A percentile compares a stretch with the other conserved stretches of the same genome.
phyloP scores from a whole-genome alignment of 768 basidiomycete species.

The Candolleomyces efflorescens region DNA sequence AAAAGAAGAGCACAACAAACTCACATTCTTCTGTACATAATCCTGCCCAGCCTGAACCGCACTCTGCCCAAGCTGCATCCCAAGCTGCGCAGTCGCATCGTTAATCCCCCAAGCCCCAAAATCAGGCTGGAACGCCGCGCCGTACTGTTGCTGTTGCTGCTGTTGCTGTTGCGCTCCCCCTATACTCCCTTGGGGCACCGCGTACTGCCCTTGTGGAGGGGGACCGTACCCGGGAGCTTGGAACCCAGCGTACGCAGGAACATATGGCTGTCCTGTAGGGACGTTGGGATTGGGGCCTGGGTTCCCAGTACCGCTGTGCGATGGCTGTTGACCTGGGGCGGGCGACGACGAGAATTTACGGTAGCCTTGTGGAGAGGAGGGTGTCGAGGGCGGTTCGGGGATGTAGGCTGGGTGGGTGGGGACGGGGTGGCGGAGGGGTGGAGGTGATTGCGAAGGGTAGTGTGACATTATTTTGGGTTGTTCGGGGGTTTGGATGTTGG shows the following conservation, averaged over 20 bases:
- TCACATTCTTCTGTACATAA: slow-evolving; percentile 91
- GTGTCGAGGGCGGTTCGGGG: slow-evolving; percentile 76
- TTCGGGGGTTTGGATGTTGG: background rate
- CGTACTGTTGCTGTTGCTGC: slow-evolving; percentile 16
- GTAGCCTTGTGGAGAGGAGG: slow-evolving; percentile 64
- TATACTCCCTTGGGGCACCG: slow-evolving; percentile 16
- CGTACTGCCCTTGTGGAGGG: background rate
- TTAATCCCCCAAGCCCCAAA: slow-evolving; percentile 84
- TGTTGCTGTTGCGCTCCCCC: slow-evolving; percentile 24
- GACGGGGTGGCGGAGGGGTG: slow-evolving; percentile 82
- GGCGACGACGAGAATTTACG: slow-evolving; percentile 69
- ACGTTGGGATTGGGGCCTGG: slow-evolving; percentile 22
- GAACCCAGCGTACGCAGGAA: background rate
- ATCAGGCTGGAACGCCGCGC: slow-evolving; percentile 27
- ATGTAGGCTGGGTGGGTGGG: slow-evolving; percentile 86
- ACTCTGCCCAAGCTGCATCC: slow-evolving; percentile 90
- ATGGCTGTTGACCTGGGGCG: slow-evolving; percentile 25
- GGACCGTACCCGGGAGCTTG: background rate
- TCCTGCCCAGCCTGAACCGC: slow-evolving; percentile 94
- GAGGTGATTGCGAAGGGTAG: slow-evolving; percentile 50
- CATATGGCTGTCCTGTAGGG: slow-evolving; percentile 38
- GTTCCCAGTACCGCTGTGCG: slow-evolving; percentile 19
- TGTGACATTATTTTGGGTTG: slow-evolving; percentile 19
- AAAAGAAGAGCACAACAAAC: slow-evolving; percentile 23
- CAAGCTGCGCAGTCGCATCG: slow-evolving; percentile 91